Evolutionary conservation across 805 yeast genomes (phyloP), one percentile per base, ranked within the genome.

Genomic region (Kluyveromyces nonfermentans): DNA sequence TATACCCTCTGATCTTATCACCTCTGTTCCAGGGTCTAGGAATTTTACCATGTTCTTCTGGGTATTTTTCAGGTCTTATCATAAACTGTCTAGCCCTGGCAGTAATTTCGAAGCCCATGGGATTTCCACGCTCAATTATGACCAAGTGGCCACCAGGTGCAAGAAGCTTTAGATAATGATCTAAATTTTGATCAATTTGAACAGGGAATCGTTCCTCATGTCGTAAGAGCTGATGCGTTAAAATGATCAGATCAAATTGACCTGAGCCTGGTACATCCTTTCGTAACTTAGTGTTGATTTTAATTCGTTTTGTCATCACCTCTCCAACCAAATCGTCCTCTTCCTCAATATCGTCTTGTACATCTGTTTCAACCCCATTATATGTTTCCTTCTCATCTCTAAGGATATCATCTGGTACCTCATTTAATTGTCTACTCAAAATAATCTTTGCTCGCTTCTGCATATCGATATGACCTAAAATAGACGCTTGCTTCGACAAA

Each of bases 61-160:
- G 69, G 51, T 70, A 70, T 5, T 76, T 73, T 52, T 83, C 95
- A 0, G 97, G 96, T 52, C 97, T 77, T n/a, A 90, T 67, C 75
- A 87, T 77, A 4, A 86, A 65, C 60, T 90, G 96, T 55, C 98
- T 72, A 4, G 97, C 96, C 43, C 96, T 71, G 0, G 96, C 94
- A 45, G 88, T 74, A 2, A 78, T 71, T 63, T 93, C 98, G 57
- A 86, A 86, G 0, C 97, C 97, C 28, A 80, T 57, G 0, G 97
- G 86, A 44, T 83, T 85, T 2, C 98, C 98, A 49, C 96, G 71
- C 64, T 93, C 97, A 2, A 89, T 65, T 1, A 93, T 59, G 1
- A 88, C 80, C 10, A 90, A 63, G 46, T 80, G 80, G 0, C 97
- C 98, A 9, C 77, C 76, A 0, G 96, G 96, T 14, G 77, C 74